Evolutionary conservation across 2,329 filamentous ascomycete genomes (phyloP).

Genomic region (Nemania sp.): DNA sequence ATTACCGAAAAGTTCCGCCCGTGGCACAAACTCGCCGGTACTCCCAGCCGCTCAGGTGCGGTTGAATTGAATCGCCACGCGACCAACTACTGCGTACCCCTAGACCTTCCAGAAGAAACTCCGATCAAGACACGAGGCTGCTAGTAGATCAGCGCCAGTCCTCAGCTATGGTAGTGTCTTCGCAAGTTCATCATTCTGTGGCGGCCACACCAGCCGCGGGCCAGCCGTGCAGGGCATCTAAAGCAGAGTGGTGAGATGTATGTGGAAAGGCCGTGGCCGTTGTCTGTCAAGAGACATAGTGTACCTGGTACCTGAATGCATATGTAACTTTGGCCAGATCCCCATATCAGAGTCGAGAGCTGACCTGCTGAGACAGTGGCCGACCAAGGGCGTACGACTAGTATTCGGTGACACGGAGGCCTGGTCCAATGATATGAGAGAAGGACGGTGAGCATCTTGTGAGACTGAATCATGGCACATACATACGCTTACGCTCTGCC

Average conservation of each 20-base stretch:
- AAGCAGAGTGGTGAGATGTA: not conserved
- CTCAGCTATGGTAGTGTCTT: not conserved
- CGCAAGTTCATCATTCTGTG: not conserved
- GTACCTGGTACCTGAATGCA: too few relatives aligned
- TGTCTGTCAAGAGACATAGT: not conserved
- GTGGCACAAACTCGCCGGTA: constrained; percentile 1
- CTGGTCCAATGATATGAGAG: not conserved
- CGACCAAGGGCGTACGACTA: not conserved
- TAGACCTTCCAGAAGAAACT: constrained; percentile 6
- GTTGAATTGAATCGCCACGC: not conserved
- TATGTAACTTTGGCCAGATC: not conserved
- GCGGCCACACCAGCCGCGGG: not conserved
- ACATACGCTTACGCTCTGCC: not conserved
- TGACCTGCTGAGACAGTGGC: constrained; percentile 1
- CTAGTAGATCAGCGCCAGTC: not conserved
- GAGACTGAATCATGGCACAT: constrained; percentile 7
- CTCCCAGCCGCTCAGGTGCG: not conserved
- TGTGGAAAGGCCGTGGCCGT: not conserved
- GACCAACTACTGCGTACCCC: not conserved
- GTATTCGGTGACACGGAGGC: not conserved
- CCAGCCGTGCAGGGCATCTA: not conserved
- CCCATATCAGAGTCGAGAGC: not conserved
- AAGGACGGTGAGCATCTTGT: not conserved
- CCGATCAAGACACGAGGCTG: not conserved
- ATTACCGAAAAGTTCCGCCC: not conserved